Percentiles rank a stretch among this genome's conserved stretches.
These are phyloP conservation scores for Microbotryomycetes sp. DNA, from an alignment of 1,284 basidiomycete genomes.

Conservation along the genomic window DNA sequence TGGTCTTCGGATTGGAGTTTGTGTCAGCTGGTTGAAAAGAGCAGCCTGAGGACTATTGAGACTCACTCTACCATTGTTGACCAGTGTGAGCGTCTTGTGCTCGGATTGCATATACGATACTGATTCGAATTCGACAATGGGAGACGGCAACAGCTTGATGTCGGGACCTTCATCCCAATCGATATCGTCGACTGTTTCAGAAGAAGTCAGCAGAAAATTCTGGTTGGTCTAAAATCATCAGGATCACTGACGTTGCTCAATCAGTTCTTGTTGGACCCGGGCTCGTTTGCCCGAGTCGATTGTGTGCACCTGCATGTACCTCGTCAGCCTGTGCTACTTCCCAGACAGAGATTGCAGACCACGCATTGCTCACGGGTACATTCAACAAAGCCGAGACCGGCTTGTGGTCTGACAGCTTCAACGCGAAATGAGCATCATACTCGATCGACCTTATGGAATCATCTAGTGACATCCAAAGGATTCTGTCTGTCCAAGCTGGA, in stretches of 20 bases:
- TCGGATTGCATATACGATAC: constrained; percentile 4
- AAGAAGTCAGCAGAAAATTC: too few species aligned
- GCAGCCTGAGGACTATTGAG: neutral
- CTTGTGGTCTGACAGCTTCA: constrained; percentile 32
- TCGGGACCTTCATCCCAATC: constrained; percentile 11
- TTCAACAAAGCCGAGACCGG: constrained; percentile 28
- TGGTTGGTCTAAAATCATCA: too few species aligned
- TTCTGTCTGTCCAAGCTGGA: constrained; percentile 65
- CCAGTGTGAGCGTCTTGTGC: constrained; percentile 8
- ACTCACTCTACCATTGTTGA: constrained; percentile 18
- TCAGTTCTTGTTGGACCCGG: constrained; percentile 12
- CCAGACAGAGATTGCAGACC: too few species aligned
- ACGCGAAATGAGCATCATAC: constrained; percentile 20
- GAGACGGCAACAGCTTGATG: constrained; percentile 21
- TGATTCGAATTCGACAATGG: constrained; percentile 18
- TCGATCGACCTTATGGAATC: constrained; percentile 2
- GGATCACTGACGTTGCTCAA: constrained; percentile 9
- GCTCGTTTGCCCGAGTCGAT: constrained; percentile 7
- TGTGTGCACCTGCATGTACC: constrained; percentile 17
- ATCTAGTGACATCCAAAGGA: constrained; percentile 23
- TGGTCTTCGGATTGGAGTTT: neutral
- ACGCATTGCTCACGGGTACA: constrained; percentile 16
- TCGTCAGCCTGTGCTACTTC: too few species aligned
- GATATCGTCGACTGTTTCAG: constrained; percentile 7
- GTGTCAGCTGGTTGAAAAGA: neutral